Conservation (phyloP, 2,329 filamentous ascomycete genomes). For the Lecanicillium sp. region DNA sequence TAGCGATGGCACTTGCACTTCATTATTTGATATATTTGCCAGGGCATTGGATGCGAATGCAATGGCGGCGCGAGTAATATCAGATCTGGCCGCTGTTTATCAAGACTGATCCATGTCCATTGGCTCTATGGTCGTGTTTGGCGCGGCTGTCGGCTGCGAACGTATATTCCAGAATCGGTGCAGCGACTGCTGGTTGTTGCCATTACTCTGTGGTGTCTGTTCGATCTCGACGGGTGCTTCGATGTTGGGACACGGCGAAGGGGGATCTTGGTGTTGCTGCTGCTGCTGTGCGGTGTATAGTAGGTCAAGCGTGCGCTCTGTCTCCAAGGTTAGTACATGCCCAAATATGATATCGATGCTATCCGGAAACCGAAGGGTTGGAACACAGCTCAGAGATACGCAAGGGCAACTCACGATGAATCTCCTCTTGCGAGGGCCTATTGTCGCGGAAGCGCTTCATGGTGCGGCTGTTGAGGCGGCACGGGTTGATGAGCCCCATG, state of each 20-base stretch:
- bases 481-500: conserved; percentile 25
- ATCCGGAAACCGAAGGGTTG: too few species aligned
- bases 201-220: not conserved
- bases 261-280: conserved; percentile 3
- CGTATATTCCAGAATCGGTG: conserved; percentile 58
- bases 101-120: conserved; percentile 4
- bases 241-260: not conserved
- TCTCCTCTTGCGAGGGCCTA: conserved; percentile 48
- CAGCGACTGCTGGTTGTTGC: conserved; percentile 42
- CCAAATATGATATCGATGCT: conserved; percentile 11
- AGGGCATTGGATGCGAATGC: too few species aligned
- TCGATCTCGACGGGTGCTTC: not conserved
- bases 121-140: conserved; percentile 20
- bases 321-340: conserved; percentile 15
- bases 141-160: conserved; percentile 26
- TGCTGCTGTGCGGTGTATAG: conserved; percentile 27
- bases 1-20: too few species aligned
- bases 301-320: conserved; percentile 52
- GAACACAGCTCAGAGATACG: too few species aligned
- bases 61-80: not conserved
- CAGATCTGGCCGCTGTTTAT: not conserved
- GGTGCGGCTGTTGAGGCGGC: conserved; percentile 51
- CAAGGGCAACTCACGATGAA: conserved; percentile 44
- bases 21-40: not conserved
- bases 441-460: conserved; percentile 55